A percentile compares a stretch with the other conserved stretches of the same genome.
These are phyloP conservation scores for Cyathus striatus DNA, from an alignment of 768 basidiomycete genomes.

Conservation along the genomic window DNA sequence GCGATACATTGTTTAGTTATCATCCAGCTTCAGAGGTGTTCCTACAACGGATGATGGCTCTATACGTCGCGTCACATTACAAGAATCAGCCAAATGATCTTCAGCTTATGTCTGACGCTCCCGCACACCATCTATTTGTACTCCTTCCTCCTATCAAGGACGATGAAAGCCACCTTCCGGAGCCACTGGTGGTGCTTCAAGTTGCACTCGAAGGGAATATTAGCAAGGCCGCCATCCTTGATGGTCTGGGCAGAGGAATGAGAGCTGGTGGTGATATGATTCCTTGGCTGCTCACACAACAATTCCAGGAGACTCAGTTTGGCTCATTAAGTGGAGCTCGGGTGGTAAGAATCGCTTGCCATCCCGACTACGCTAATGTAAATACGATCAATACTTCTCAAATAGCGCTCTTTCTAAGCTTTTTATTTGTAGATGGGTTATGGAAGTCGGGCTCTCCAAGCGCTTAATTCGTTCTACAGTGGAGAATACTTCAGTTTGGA, in stretches of 20 bases:
- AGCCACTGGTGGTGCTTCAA: constrained; percentile 93
- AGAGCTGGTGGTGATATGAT: constrained; percentile 95
- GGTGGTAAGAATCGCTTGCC: constrained; percentile 89
- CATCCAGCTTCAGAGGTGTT: constrained; percentile 98
- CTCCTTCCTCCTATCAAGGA: constrained; percentile 89
- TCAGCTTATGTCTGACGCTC: constrained; percentile 95
- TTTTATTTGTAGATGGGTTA: constrained; percentile 91
- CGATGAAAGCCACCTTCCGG: constrained; percentile 86
- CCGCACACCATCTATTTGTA: constrained; percentile 95
- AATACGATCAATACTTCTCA: constrained; percentile 19
- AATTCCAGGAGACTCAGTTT: constrained; percentile 96
- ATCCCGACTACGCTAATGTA: constrained; percentile 92
- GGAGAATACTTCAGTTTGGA: constrained; percentile 89
- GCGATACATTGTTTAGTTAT: constrained; percentile 95
- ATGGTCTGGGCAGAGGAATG: constrained; percentile 77
- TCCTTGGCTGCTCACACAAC: constrained; percentile 91
- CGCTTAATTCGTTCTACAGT: constrained; percentile 85
- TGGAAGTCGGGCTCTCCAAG: constrained; percentile 82
- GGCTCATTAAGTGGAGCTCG: constrained; percentile 87
- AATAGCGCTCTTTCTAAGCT: constrained; percentile 3
- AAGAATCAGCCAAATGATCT: constrained; percentile 99
- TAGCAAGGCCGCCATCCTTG: constrained; percentile 78
- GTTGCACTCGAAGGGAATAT: constrained; percentile 96
- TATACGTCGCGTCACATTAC: constrained; percentile 97
- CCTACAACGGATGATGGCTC: constrained; percentile 96